A percentile compares a stretch with the other conserved stretches of the same genome.
Evolutionary conservation across 441 rosid species (phyloP).

Genomic region (Adansonia grandidieri): DNA sequence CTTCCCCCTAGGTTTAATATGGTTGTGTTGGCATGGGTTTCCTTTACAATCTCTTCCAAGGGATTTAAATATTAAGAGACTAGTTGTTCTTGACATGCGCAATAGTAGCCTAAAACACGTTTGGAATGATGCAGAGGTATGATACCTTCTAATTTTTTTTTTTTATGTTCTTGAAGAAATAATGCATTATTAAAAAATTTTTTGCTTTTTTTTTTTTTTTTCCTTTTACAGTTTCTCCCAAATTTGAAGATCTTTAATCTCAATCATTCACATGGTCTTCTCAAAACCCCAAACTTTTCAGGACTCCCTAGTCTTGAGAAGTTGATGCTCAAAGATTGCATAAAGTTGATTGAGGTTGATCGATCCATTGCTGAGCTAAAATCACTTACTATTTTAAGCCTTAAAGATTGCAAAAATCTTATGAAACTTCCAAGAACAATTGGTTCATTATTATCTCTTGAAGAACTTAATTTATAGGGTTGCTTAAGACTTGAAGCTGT

Average conservation of each 20-base stretch:
- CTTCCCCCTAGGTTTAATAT: not conserved
- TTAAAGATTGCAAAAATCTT: not conserved
- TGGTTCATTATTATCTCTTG: not conserved
- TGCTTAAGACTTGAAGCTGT: not conserved
- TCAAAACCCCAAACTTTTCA: not conserved
- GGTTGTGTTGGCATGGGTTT: not conserved
- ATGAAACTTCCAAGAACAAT: not conserved
- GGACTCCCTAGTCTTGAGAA: not conserved
- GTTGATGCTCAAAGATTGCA: slow-evolving; percentile 6
- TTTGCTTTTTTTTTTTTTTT: no score
- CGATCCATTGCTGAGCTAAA: not conserved
- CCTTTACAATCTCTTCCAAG: not conserved
- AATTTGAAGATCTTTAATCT: not conserved
- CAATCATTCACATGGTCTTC: not conserved
- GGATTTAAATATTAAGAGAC: not conserved
- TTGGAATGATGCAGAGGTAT: not conserved
- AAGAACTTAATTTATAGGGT: not conserved
- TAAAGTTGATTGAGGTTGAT: not conserved
- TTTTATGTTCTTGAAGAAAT: not conserved
- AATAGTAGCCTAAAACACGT: not conserved
- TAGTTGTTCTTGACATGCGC: not conserved
- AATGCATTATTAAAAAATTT: not conserved
- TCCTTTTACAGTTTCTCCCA: not conserved
- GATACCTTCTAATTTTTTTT: not conserved
- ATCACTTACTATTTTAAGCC: not conserved